A percentile compares a stretch with the other conserved stretches of the same genome.
These are phyloP conservation scores for Scleroderma bovista DNA, from an alignment of 768 basidiomycete genomes.

Conservation along the genomic window DNA sequence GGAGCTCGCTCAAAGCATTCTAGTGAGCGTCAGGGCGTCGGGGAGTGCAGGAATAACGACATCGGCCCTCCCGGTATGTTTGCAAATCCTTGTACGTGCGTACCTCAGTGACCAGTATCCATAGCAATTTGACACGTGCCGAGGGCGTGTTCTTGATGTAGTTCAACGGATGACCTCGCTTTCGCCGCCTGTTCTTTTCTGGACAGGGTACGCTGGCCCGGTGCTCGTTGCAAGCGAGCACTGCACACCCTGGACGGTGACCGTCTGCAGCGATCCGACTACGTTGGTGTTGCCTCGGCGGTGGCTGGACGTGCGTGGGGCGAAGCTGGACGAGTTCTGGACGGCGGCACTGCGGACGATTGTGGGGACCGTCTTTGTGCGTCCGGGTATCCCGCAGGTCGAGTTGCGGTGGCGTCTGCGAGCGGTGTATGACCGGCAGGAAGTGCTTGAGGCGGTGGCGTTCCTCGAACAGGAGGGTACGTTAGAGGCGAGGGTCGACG, in stretches of 20 bases:
- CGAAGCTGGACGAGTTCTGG: conserved; percentile 59
- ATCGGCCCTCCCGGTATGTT: conserved; percentile 28
- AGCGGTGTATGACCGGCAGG: conserved; percentile 70
- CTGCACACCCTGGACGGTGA: conserved; percentile 51
- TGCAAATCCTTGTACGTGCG: neutral
- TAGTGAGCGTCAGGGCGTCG: conserved; percentile 10
- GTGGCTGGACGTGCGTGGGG: conserved; percentile 72
- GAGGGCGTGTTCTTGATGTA: conserved; percentile 22
- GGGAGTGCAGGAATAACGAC: conserved; percentile 25
- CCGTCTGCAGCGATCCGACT: conserved; percentile 40
- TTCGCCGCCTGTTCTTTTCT: conserved; percentile 53
- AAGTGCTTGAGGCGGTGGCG: conserved; percentile 57
- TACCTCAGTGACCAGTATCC: neutral
- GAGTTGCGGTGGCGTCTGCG: conserved; percentile 71
- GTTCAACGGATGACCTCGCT: conserved; percentile 41
- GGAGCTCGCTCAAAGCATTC: conserved; percentile 12
- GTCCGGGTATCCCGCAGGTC: conserved; percentile 67
- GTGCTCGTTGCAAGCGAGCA: conserved; percentile 53
- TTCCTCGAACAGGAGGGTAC: conserved; percentile 50
- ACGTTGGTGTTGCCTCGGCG: conserved; percentile 58
- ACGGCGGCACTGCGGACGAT: conserved; percentile 66
- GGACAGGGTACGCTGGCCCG: conserved; percentile 57
- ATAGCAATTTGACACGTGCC: neutral
- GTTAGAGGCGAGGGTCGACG: conserved; percentile 30
- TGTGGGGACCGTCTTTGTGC: conserved; percentile 57